Conservation (phyloP, 164 flowering plant species). For the Magnolia sinica region DNA sequence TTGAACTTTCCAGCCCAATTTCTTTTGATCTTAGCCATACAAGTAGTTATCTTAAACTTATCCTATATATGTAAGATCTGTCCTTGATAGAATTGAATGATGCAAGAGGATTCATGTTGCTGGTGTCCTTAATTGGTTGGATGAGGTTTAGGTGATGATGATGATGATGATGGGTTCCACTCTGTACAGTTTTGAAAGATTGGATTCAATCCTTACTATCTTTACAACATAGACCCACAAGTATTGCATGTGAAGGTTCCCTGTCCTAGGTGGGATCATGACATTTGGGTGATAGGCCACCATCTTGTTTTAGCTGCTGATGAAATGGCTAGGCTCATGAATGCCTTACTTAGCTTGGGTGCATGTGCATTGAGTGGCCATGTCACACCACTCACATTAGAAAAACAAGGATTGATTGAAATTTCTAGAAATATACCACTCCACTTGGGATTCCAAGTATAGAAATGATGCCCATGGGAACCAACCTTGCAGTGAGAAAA, state of each 20-base stretch:
- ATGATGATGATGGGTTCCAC: not conserved
- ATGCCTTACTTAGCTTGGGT: not conserved
- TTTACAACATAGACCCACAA: not conserved
- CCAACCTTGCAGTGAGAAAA: not conserved
- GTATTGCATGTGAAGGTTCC: not conserved
- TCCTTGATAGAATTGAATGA: too few species aligned
- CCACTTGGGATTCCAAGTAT: not conserved
- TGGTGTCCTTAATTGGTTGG: too few species aligned
- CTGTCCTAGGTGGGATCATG: not conserved
- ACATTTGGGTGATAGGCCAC: not conserved
- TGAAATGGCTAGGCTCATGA: not conserved
- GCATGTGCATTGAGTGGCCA: not conserved
- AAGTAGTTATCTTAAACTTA: too few species aligned
- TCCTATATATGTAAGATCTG: too few species aligned
- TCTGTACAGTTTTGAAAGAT: not conserved
- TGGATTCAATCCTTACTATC: not conserved
- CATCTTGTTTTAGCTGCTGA: not conserved
- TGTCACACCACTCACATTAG: conserved; percentile 1
- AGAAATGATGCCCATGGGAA: conserved; percentile 3
- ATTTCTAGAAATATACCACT: not conserved
- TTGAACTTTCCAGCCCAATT: too few species aligned
- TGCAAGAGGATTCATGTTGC: too few species aligned
- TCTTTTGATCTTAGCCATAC: too few species aligned
- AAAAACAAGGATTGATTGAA: not conserved
- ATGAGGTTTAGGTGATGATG: not conserved